Base-by-base conservation (phyloP, 345 rosid species). In the Stellera chamaejasme region DNA sequence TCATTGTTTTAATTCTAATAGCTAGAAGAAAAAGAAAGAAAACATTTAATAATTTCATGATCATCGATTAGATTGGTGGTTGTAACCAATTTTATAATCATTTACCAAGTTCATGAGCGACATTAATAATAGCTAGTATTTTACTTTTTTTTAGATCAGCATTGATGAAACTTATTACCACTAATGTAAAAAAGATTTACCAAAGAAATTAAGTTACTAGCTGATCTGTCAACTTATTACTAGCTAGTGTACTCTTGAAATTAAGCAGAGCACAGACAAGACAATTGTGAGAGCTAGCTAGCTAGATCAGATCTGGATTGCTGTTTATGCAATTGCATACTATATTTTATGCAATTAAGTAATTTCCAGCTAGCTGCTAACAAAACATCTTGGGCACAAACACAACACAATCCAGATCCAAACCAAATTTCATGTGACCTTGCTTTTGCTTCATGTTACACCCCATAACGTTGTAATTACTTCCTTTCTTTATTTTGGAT, bases 51-150 rank as follows among this genome's bases (percentile, higher is more conserved):
- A 32, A 8, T 32, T 32, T 32, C 23, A 19, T 19, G 46, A 62
- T 53, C 23, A 19, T 19, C 23, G n/a, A 64, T 61, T 61, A 28
- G 59, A 15, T 55, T 27, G 52, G 61, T 57, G 61, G 61, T 57
- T 57, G 23, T 19, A 57, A 57, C 61, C 61, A 57, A 27, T 57
- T 57, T 57, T 32, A 13, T 19, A 19, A 19, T 19, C 23, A 19
- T 19, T 19, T 19, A 19, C 23, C 23, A 19, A 19, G 23, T 19
- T 19, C 23, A 19, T 19, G 23, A 19, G 23, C 23, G 23, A 1
- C 23, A 19, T 19, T n/a, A n/a, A n/a, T 19, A 43, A 43, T 43
- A 43, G 9, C 9, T 43, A 43, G 13, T 43, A 43, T 43, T 7
- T n/a, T n/a, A n/a, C n/a, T n/a, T n/a, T 43, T 7, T 7, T 7